Evolutionary conservation across 2,329 filamentous ascomycete genomes (phyloP).

Genomic region (Plenodomus biglobosus): DNA sequence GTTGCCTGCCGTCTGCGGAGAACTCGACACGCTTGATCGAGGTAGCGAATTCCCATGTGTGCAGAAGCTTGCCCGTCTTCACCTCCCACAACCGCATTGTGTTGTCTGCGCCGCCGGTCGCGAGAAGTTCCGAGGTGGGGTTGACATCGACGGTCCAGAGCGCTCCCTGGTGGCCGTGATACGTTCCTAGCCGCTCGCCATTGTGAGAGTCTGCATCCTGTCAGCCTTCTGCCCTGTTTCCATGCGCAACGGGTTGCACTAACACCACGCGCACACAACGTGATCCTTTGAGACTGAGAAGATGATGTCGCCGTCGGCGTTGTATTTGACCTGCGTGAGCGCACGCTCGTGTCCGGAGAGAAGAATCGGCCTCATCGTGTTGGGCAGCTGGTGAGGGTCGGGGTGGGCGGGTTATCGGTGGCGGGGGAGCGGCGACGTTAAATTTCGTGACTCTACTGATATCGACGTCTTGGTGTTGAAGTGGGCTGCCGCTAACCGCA

Average conservation of each 20-base stretch:
- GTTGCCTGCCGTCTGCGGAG: slow-evolving; percentile 84
- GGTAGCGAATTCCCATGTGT: slow-evolving; percentile 97
- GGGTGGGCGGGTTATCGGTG: slow-evolving; percentile 23
- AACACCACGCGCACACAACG: slow-evolving; percentile 89
- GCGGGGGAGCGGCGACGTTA: slow-evolving; percentile 23
- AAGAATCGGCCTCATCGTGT: slow-evolving; percentile 87
- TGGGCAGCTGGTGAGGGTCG: slow-evolving; percentile 16
- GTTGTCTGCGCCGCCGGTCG: slow-evolving; percentile 96
- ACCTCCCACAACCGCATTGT: slow-evolving; percentile 97
- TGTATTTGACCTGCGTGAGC: slow-evolving; percentile 87
- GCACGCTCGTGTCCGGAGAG: slow-evolving; percentile 95
- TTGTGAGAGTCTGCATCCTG: slow-evolving; percentile 70
- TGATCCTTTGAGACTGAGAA: slow-evolving; percentile 97
- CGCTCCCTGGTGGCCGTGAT: slow-evolving; percentile 94
- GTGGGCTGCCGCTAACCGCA: slow-evolving; percentile 31
- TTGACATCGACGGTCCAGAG: slow-evolving; percentile 99
- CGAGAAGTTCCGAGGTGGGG: slow-evolving; percentile 86
- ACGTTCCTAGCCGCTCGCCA: slow-evolving; percentile 91
- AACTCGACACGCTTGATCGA: slow-evolving; percentile 98
- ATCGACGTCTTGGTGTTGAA: slow-evolving; percentile 32
- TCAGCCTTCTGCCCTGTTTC: slow-evolving; percentile 21
- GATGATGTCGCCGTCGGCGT: slow-evolving; percentile 88
- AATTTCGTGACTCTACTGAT: slow-evolving; percentile 36
- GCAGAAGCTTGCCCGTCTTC: slow-evolving; percentile 86
- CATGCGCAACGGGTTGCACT: slow-evolving; percentile 14